These are phyloP conservation scores for Aspergillus persii DNA, from an alignment of 2,329 filamentous ascomycete species.

Conservation along the genomic window DNA sequence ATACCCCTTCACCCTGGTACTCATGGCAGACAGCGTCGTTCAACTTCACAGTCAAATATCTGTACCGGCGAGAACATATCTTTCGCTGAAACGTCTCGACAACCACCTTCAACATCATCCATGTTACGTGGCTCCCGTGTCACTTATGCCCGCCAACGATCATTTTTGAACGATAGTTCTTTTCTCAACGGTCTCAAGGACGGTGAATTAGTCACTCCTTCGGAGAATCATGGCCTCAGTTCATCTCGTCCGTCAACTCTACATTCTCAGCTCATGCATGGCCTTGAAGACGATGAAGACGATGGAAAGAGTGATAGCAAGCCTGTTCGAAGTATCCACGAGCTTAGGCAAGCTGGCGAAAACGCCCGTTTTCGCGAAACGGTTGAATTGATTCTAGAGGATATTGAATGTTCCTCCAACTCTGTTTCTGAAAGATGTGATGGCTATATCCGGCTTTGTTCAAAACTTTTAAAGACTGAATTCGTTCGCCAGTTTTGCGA, in stretches of 20 bases:
- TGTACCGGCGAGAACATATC: not conserved
- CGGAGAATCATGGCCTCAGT: not conserved
- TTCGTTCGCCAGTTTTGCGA: conserved; percentile 61
- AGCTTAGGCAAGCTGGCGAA: conserved; percentile 58
- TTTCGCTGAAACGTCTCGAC: conserved; percentile 3
- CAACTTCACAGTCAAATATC: not conserved
- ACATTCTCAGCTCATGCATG: conserved; percentile 1
- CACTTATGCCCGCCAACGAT: conserved; percentile 60
- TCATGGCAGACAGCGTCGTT: not conserved
- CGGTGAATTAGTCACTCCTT: not conserved
- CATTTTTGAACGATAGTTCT: conserved; percentile 56
- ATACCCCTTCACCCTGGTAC: not conserved
- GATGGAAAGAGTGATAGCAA: conserved; percentile 47
- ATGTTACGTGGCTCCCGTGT: conserved; percentile 43
- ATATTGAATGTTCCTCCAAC: conserved; percentile 51
- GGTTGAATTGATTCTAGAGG: conserved; percentile 57
- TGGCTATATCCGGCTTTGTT: conserved; percentile 56
- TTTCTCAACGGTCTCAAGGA: conserved; percentile 8
- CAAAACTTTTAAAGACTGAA: conserved; percentile 48
- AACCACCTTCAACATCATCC: conserved; percentile 17
- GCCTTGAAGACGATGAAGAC: conserved; percentile 21
- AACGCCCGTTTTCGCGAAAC: conserved; percentile 57
- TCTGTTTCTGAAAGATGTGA: conserved; percentile 50
- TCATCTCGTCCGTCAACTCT: not conserved
- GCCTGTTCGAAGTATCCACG: conserved; percentile 58